phyloP scores from a whole-genome alignment of 495 filamentous ascomycete species.

The Penicillium arizonense region DNA sequence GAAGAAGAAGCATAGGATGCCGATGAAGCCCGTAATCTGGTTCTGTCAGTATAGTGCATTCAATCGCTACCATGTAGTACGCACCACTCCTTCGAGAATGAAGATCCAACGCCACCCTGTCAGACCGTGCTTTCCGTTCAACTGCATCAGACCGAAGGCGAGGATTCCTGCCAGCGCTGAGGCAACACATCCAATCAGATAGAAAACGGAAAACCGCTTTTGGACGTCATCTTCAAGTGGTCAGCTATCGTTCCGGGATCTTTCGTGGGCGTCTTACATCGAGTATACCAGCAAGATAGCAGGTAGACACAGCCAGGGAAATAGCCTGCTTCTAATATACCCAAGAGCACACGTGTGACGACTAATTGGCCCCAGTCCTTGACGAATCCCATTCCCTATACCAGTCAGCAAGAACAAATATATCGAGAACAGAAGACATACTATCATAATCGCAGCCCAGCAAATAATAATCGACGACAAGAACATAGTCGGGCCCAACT shows the following conservation, averaged over 20 bases:
- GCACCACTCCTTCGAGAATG: constrained; percentile 57
- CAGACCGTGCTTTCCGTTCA: constrained; percentile 45
- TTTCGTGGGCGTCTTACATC: constrained; percentile 35
- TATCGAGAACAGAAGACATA: constrained; percentile 10
- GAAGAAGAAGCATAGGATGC: constrained; percentile 45
- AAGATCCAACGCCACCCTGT: constrained; percentile 66
- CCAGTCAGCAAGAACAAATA: neutral
- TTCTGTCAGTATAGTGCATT: neutral
- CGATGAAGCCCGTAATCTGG: constrained; percentile 42
- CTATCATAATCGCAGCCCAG: constrained; percentile 49
- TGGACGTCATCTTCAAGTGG: constrained; percentile 52
- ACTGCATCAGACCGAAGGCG: constrained; percentile 63
- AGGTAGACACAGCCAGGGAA: constrained; percentile 64
- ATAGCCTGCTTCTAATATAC: constrained; percentile 62
- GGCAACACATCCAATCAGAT: constrained; percentile 61
- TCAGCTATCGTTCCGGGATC: neutral
- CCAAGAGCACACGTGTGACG: constrained; percentile 56
- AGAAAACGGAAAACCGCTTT: constrained; percentile 64
- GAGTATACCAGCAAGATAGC: constrained; percentile 62
- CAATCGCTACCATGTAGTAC: neutral
- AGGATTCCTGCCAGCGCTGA: constrained; percentile 62
- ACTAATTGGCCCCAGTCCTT: constrained; percentile 49
- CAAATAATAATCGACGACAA: constrained; percentile 51
- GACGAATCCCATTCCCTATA: constrained; percentile 57
- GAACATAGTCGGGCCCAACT: constrained; percentile 58